phyloP scores from a whole-genome alignment of 768 basidiomycete genomes.

The Clitopilus passeckerianus region DNA sequence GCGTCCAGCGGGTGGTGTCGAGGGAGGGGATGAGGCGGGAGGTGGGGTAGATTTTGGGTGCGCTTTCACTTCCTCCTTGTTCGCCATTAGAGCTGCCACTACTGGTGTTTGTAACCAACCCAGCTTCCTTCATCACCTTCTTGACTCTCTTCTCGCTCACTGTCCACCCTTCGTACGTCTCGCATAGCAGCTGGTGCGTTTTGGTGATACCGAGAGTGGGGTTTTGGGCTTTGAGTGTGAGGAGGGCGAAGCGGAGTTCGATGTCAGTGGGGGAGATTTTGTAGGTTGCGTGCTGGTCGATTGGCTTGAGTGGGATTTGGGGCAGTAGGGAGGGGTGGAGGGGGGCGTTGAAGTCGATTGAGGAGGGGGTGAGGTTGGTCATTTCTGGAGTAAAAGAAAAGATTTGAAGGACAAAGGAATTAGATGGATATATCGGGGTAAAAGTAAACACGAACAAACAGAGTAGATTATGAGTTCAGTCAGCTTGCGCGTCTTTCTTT shows the following conservation, averaged over 20 bases:
- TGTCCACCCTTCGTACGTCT: constrained; percentile 59
- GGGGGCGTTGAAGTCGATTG: not conserved
- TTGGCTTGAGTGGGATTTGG: not conserved
- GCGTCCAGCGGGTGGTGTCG: constrained; percentile 57
- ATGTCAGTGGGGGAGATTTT: constrained; percentile 52
- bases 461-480: not conserved
- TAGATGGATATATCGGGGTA: not conserved
- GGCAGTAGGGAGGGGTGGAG: not conserved
- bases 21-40: constrained; percentile 62
- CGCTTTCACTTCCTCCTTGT: too few species aligned
- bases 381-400: not conserved
- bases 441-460: constrained; percentile 9
- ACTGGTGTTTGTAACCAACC: constrained; percentile 32
- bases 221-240: constrained; percentile 48
- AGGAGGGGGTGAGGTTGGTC: not conserved
- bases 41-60: constrained; percentile 38
- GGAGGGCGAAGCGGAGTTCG: constrained; percentile 52
- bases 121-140: constrained; percentile 62
- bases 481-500: constrained; percentile 17
- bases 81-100: not conserved
- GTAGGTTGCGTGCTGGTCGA: not conserved
- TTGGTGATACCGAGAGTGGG: constrained; percentile 70
- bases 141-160: constrained; percentile 82
- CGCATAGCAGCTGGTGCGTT: constrained; percentile 58
- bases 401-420: not conserved